These are phyloP conservation scores for Straminergon stramineum DNA, from an alignment of 225 moss, liverwort and hornwort genomes.

Conservation along the genomic window DNA sequence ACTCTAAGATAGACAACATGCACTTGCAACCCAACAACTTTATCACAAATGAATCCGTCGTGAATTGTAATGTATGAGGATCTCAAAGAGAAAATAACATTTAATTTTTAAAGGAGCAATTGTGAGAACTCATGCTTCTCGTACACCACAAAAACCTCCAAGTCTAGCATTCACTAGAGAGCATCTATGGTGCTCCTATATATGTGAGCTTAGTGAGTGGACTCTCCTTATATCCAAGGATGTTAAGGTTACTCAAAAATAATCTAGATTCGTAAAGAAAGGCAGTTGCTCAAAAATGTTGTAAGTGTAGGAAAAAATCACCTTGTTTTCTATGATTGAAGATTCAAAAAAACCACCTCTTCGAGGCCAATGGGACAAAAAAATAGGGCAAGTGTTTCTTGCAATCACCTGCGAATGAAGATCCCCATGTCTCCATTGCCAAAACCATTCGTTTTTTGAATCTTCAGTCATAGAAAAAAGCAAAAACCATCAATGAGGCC, in stretches of 20 bases:
- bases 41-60: neutral
- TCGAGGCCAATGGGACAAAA: neutral
- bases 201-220: neutral
- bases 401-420: too few relatives aligned
- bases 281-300: neutral
- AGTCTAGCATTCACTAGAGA: neutral
- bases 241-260: too few relatives aligned
- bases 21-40: neutral
- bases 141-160: neutral
- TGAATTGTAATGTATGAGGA: too few relatives aligned
- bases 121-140: neutral
- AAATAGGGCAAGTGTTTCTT: too few relatives aligned
- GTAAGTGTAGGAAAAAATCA: neutral
- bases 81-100: neutral
- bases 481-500: neutral
- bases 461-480: neutral
- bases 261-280: neutral
- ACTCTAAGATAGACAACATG: neutral
- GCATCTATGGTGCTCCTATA: neutral
- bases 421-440: too few relatives aligned
- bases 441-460: neutral
- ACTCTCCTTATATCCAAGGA: neutral
- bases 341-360: too few relatives aligned
- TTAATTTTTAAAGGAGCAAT: neutral
- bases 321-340: neutral